Conservation (phyloP, 192 early-diverging fungal species). For the Podila minutissima region DNA sequence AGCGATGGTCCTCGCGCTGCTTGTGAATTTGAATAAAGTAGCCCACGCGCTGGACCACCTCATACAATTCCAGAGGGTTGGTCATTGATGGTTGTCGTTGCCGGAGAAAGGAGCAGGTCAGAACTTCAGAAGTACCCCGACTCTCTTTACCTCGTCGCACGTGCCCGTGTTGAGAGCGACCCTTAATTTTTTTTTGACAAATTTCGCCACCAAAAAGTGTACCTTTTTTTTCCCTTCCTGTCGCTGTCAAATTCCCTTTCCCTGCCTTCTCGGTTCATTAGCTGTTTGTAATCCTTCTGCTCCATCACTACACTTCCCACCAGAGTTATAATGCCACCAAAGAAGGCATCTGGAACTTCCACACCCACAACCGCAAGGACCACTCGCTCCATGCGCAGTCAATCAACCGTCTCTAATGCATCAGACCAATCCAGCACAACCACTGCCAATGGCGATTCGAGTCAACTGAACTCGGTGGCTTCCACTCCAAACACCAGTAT, state of each 20-base stretch:
- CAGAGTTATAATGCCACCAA: conserved; percentile 22
- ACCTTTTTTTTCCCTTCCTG: neutral
- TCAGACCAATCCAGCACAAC: neutral
- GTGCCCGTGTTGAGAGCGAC: too few relatives aligned
- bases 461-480: conserved; percentile 19
- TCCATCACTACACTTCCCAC: neutral
- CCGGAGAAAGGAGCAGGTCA: too few relatives aligned
- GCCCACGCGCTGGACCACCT: too few relatives aligned
- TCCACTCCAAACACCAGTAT: conserved; percentile 33
- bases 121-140: too few relatives aligned
- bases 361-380: neutral
- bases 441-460: conserved; percentile 11
- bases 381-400: conserved; percentile 15
- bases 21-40: too few relatives aligned
- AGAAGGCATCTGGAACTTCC: conserved; percentile 17
- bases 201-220: conserved; percentile 11
- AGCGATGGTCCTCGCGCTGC: too few relatives aligned
- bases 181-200: conserved; percentile 13
- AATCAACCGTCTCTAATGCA: neutral
- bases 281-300: neutral
- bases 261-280: neutral
- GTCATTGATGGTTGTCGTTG: too few relatives aligned
- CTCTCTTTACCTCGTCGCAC: too few relatives aligned
- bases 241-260: neutral
- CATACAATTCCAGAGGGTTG: too few relatives aligned